A percentile compares a stretch with the other conserved stretches of the same genome.
phyloP scores from a whole-genome alignment of 352 stramenopile species.

The Phytophthora sp. region DNA sequence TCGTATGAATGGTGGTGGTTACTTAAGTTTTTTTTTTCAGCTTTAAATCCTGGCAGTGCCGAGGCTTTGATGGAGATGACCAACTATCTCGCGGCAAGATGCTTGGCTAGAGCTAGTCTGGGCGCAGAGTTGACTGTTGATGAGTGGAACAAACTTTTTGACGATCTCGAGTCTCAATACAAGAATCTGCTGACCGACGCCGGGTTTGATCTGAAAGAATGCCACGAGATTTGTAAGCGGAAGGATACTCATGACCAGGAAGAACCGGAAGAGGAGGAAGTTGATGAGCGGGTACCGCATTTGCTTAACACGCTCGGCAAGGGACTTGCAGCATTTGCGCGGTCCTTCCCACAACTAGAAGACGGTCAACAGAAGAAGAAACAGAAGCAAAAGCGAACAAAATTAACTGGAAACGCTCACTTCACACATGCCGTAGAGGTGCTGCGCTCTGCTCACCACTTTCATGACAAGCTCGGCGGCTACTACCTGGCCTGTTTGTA shows the following conservation, averaged over 20 bases:
- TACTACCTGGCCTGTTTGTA: slow-evolving; percentile 80
- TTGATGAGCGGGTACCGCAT: slow-evolving; percentile 68
- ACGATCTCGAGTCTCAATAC: slow-evolving; percentile 54
- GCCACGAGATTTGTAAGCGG: slow-evolving; percentile 66
- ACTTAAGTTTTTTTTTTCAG: slow-evolving; percentile 27
- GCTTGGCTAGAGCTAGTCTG: slow-evolving; percentile 29
- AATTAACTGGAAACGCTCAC: slow-evolving; percentile 13
- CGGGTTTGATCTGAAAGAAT: slow-evolving; percentile 64
- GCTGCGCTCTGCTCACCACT: slow-evolving; percentile 73
- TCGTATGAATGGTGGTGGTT: neutral
- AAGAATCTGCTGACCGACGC: slow-evolving; percentile 39
- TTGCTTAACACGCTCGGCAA: slow-evolving; percentile 73
- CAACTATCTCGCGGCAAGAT: slow-evolving; percentile 63
- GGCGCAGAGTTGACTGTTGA: slow-evolving; percentile 8
- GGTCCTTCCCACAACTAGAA: slow-evolving; percentile 27
- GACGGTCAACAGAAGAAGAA: slow-evolving; percentile 19
- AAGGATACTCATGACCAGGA: slow-evolving; percentile 67
- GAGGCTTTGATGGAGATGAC: slow-evolving; percentile 80
- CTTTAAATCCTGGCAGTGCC: slow-evolving; percentile 57
- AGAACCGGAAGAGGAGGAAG: slow-evolving; percentile 66
- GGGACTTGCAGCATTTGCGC: slow-evolving; percentile 53
- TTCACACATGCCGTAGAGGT: slow-evolving; percentile 68
- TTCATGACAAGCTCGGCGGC: slow-evolving; percentile 83
- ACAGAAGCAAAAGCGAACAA: slow-evolving; percentile 31
- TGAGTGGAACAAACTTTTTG: slow-evolving; percentile 53